Percentiles rank a stretch among this genome's conserved stretches.
Conservation (phyloP, 108 stramenopile species). For the Pseudonitzschia pungens region DNA sequence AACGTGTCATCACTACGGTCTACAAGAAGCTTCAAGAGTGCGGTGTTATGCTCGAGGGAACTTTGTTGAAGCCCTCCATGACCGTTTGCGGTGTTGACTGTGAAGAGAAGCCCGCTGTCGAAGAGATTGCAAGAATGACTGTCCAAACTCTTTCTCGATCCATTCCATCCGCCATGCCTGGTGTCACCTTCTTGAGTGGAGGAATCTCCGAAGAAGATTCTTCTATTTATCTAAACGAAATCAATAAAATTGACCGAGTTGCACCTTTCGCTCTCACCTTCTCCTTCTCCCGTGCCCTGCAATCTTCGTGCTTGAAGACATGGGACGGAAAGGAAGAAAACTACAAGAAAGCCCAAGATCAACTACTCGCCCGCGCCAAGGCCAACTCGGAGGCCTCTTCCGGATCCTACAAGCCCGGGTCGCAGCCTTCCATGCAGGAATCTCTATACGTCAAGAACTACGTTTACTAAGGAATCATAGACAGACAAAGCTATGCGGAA, state of each 20-base stretch:
- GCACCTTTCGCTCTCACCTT: conserved; percentile 8
- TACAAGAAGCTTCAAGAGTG: conserved; percentile 25
- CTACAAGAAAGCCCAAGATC: conserved; percentile 16
- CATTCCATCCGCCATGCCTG: conserved; percentile 22
- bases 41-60: conserved; percentile 19
- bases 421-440: conserved; percentile 21
- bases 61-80: conserved; percentile 19
- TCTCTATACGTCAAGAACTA: conserved; percentile 24
- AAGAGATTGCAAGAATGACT: conserved; percentile 14
- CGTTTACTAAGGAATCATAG: conserved; percentile 8
- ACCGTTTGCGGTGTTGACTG: conserved; percentile 20
- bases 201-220: conserved; percentile 23
- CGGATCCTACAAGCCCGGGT: conserved; percentile 15
- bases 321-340: conserved; percentile 16
- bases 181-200: conserved; percentile 22
- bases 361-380: conserved; percentile 13
- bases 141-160: conserved; percentile 20
- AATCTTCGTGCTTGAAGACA: conserved; percentile 20
- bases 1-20: conserved; percentile 19
- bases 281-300: conserved; percentile 18
- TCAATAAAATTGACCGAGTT: conserved; percentile 16
- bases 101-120: neutral
- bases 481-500: too few relatives aligned
- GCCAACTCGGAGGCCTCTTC: conserved; percentile 20
- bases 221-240: conserved; percentile 16